Percentiles rank a stretch among this genome's conserved stretches.
phyloP scores from a whole-genome alignment of 164 flowering plant species.

The Santalum album region DNA sequence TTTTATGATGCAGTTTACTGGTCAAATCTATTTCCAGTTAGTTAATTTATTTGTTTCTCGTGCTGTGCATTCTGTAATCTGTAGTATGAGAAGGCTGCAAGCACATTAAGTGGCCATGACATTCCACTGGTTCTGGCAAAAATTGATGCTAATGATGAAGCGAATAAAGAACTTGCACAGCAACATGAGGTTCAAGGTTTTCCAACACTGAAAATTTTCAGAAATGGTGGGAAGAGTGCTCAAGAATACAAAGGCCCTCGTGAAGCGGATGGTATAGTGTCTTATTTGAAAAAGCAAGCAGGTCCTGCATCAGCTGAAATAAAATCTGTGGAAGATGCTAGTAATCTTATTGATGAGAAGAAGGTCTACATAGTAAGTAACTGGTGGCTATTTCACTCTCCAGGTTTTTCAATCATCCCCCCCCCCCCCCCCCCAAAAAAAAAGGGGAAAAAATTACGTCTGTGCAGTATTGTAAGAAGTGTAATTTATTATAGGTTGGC shows the following conservation, averaged over 20 bases:
- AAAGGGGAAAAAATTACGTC: not conserved
- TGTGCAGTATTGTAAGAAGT: not conserved
- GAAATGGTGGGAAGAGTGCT: constrained; percentile 62
- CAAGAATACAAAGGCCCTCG: constrained; percentile 92
- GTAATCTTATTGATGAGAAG: constrained; percentile 37
- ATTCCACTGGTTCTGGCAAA: constrained; percentile 71
- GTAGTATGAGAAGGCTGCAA: constrained; percentile 92
- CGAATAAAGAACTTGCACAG: constrained; percentile 56
- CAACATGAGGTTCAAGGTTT: constrained; percentile 58
- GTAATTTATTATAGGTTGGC: constrained; percentile 49
- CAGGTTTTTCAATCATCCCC: not conserved
- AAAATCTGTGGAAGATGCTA: constrained; percentile 58
- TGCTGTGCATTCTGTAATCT: constrained; percentile 6
- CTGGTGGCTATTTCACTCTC: not conserved
- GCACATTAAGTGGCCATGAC: constrained; percentile 49
- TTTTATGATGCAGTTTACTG: too few relatives aligned
- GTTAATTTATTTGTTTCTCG: not conserved
- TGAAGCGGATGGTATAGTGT: constrained; percentile 81
- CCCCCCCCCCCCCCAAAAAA: too few relatives aligned
- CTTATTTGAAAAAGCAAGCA: constrained; percentile 65
- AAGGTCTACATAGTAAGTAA: constrained; percentile 57
- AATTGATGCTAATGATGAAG: constrained; percentile 78
- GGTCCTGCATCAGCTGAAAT: constrained; percentile 87
- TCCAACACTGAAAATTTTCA: constrained; percentile 77
- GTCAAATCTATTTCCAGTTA: too few relatives aligned